Percentiles rank a stretch among this genome's conserved stretches.
phyloP scores from a whole-genome alignment of 257 asterid species.

The Nemophila menziesii region DNA sequence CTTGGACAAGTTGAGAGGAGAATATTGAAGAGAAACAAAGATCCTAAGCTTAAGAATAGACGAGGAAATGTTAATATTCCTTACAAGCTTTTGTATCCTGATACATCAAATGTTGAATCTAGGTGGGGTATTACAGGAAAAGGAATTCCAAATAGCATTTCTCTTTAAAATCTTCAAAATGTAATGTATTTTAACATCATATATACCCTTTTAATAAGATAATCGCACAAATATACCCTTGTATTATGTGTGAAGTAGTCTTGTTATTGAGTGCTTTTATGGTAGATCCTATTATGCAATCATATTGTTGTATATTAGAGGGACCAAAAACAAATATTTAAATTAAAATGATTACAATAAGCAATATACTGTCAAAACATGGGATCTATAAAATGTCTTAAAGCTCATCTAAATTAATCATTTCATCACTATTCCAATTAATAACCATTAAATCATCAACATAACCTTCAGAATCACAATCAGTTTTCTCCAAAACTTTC shows the following conservation, averaged over 20 bases:
- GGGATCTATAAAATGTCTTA: slow-evolving; percentile 9
- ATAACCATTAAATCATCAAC: slow-evolving; percentile 24
- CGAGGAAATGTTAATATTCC: slow-evolving; percentile 19
- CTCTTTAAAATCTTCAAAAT: slow-evolving; percentile 14
- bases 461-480: slow-evolving; percentile 20
- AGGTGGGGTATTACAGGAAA: slow-evolving; percentile 14
- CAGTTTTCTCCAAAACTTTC: slow-evolving; percentile 36
- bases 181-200: too few relatives aligned
- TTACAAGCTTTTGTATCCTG: slow-evolving; percentile 25
- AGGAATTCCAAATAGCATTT: slow-evolving; percentile 32
- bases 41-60: slow-evolving; percentile 33
- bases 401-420: slow-evolving; percentile 63
- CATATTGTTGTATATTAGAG: too few relatives aligned
- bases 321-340: too few relatives aligned
- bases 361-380: not conserved
- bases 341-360: too few relatives aligned
- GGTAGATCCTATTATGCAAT: too few relatives aligned
- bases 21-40: slow-evolving; percentile 27
- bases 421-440: slow-evolving; percentile 51
- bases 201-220: too few relatives aligned
- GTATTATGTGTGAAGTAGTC: too few relatives aligned
- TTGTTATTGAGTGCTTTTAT: too few relatives aligned
- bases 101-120: slow-evolving; percentile 14
- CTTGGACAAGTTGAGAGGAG: slow-evolving; percentile 28
- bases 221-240: too few relatives aligned